Evolutionary conservation across 176 grass and related monocot genomes (phyloP).

Genomic region (sorghum (Sorghum bicolor)): Sorghum_bicolor_NCBIv3 NC_012873.2:65500001-65500500

Average conservation of each 20-base stretch:
- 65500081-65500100: slow-evolving; percentile 34
- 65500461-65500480: too few species aligned
- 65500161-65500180: slow-evolving; percentile 40
- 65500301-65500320: background rate
- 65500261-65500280: background rate
- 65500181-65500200: slow-evolving; percentile 35
- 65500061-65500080: slow-evolving; percentile 49
- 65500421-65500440: too few species aligned
- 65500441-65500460: too few species aligned
- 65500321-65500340: too few species aligned
- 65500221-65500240: too few species aligned
- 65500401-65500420: too few species aligned
- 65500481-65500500: too few species aligned
- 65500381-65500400: too few species aligned
- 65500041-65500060: slow-evolving; percentile 68
- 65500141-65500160: slow-evolving; percentile 11
- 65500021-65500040: background rate
- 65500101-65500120: slow-evolving; percentile 37
- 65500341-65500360: too few species aligned
- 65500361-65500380: too few species aligned
- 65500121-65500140: slow-evolving; percentile 48
- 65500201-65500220: background rate
- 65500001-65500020: background rate
- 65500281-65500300: background rate
- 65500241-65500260: background rate